Evolutionary conservation across 495 filamentous ascomycete species (phyloP), one percentile per base, ranked within the genome.

Genomic region (Neurospora sp.): DNA sequence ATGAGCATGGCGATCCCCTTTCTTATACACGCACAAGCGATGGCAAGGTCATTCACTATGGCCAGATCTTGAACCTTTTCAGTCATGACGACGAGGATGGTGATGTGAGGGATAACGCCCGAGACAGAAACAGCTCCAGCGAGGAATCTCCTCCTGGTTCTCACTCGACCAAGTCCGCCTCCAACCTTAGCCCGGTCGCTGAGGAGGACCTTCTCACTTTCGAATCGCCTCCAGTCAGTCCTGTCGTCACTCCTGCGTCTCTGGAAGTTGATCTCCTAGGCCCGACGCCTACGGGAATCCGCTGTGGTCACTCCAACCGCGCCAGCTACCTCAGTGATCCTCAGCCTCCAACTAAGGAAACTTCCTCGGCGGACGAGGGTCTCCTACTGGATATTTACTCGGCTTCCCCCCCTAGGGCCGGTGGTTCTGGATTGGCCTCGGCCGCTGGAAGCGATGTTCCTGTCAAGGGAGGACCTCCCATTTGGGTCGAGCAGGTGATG

Each of bases 11-110:
- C 20, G 41, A 46, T 31, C 65, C 22, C 11, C 37, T 39, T 68
- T 14, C 42, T 39, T 79, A 75, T 27, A 75, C 71, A 2, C 69
- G 61, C 61, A 80, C 75, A 4, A 61, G 37, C 8, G 77, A 81
- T 68, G 80, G 79, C 0, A 74, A 70, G 39, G 41, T 79, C 10
- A 72, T 79, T 20, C 80, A 82, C 69, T 80, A 77, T 2, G 79
- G 80, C 3, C 76, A 82, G 72, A 75, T 80, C n/a, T 59, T 82
- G 3, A 72, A 77, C 18, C 70, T 82, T 1, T 81, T 81, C 39
- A 71, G 70, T 14, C 76, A 80, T n/a, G 74, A 76, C 9, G 77
- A 77, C 31, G 77, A 79, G 5, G 73, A 72, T 5, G 73, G 75
- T 0, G 78, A 73, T 4, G 70, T 68, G 18, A 41, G 14, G 59